Base-by-base conservation (phyloP, 495 filamentous ascomycete species). In the Tuber aestivum region DNA sequence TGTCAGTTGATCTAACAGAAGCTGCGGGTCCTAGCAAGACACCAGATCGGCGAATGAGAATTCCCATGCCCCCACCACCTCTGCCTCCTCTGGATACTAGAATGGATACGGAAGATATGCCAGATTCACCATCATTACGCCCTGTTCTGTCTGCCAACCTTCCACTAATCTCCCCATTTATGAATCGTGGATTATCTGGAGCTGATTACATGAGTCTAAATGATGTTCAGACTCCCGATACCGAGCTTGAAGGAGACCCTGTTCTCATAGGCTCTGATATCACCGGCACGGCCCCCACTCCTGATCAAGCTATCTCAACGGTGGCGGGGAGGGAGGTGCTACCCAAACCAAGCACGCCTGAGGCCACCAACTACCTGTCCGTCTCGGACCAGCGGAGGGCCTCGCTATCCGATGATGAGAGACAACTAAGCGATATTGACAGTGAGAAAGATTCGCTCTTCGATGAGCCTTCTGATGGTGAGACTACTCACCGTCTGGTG, bases 361-460 rank as follows among this genome's bases (percentile, higher is more conserved):
- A 48, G 41, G 21, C 50, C 23, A 48, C 76, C 7, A 65, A 65
- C 56, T 65, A 65, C 14, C 56, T 65, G 3, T 41, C 77, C 21
- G 44, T 41, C 18, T 44, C 73, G n/a, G 78, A 71, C 61, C 78
- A 79, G 48, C 76, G 78, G 27, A 72, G 77, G 10, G 72, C 76
- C 18, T 79, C 77, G 27, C 61, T 68, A 12, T 79, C 77, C 35
- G 78, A 79, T 21, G 78, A 79, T 21, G 78, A 79, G 42, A 76
- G 78, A 4, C 70, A 45, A n/a, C 37, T 74, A n/a, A 72, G 74
- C 40, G 74, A 74, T 42, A 79, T 79, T 48, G 78, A 79, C 40
- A 77, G 74, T 8, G 81, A 82, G 42, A 82, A 79, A 44, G 81
- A 82, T 27, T 82, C 80, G 32, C 77, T 82, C 56, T 82, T 82